Conservation (phyloP, 768 basidiomycete species). For the Clitopilus hobsonii region DNA sequence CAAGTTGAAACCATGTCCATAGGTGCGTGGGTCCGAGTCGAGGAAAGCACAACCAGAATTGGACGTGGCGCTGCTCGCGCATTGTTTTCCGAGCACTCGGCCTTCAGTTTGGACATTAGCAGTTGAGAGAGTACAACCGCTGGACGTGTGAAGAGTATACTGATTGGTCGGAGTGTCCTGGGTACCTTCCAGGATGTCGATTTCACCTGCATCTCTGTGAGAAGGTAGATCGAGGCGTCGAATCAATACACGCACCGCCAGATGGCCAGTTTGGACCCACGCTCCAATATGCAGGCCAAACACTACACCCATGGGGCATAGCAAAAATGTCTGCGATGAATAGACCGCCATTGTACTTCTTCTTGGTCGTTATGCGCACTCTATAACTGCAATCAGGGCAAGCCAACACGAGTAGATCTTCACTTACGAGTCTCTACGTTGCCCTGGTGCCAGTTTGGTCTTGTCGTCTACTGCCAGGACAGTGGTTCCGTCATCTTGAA, state of each 20-base stretch:
- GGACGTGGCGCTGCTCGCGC: slow-evolving; percentile 31
- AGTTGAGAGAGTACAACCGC: slow-evolving; percentile 31
- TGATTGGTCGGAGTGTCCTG: slow-evolving; percentile 55
- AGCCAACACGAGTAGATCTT: slow-evolving; percentile 4
- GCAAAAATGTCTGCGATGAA: slow-evolving; percentile 66
- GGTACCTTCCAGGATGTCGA: slow-evolving; percentile 75
- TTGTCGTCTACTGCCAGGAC: slow-evolving; percentile 59
- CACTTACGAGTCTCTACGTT: slow-evolving; percentile 47
- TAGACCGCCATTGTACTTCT: slow-evolving; percentile 54
- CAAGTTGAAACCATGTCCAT: slow-evolving; percentile 41
- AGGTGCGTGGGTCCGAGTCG: slow-evolving; percentile 33
- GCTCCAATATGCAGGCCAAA: slow-evolving; percentile 53
- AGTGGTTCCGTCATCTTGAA: slow-evolving; percentile 49
- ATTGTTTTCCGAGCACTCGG: slow-evolving; percentile 25
- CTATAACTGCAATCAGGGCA: slow-evolving; percentile 25
- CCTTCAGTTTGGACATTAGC: slow-evolving; percentile 19
- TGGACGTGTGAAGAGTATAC: slow-evolving; percentile 59
- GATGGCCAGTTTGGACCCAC: slow-evolving; percentile 38
- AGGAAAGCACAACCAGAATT: slow-evolving; percentile 49
- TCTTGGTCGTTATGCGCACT: slow-evolving; percentile 61
- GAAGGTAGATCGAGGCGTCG: not conserved
- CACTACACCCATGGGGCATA: slow-evolving; percentile 67
- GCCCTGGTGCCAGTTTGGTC: slow-evolving; percentile 39
- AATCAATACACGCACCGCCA: slow-evolving; percentile 23
- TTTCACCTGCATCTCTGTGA: slow-evolving; percentile 38